Evolutionary conservation across 23 red algal species (phyloP), one percentile per base, ranked within the genome.

Genomic region (Agarophyton chilense): DNA sequence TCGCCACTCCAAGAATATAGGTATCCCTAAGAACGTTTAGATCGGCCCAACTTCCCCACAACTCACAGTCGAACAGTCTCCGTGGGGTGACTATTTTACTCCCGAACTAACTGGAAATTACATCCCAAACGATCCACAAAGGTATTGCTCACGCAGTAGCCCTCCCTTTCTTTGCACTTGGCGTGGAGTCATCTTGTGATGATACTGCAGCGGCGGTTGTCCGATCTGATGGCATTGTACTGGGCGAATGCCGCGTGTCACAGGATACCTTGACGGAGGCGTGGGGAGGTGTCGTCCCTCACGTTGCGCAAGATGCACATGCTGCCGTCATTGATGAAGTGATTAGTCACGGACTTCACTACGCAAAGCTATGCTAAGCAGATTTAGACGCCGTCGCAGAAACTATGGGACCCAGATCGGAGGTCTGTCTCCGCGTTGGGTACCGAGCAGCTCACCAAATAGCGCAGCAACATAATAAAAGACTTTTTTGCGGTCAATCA

Each of bases 131-230:
- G 71, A 80, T 61, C 86, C 86, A 10, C 18, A 28, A 1, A 66
- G 76, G 21, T 90, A 74, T 45, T 25, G 17, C 42, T 24, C 62
- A n/a, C 21, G 47, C 26, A 28, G 35, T n/a, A 41, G 51, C n/a
- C n/a, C n/a, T n/a, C 17, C 41, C 90, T 1, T 93, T 93, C 67
- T 2, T 88, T 18, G 96, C 95, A 0, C 82, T 98, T 0, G 96
- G 96, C 60, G 92, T 98, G 22, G 96, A 98, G 77, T 93, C 92
- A 38, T 94, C 91, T 34, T 98, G 96, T 72, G 96, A 98, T 68
- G 96, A 98, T 49, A 98, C 96, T 14, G 96, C 93, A 1, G 96
- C 92, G 24, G 96, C 96, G 96, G 96, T n/a, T n/a, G n/a, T n/a
- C n/a, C n/a, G n/a, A n/a, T n/a, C n/a, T n/a, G n/a, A n/a, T n/a